Evolutionary conservation across 495 filamentous ascomycete genomes (phyloP), one percentile per base, ranked within the genome.

Genomic region (Pseudotulostoma volvatum): DNA sequence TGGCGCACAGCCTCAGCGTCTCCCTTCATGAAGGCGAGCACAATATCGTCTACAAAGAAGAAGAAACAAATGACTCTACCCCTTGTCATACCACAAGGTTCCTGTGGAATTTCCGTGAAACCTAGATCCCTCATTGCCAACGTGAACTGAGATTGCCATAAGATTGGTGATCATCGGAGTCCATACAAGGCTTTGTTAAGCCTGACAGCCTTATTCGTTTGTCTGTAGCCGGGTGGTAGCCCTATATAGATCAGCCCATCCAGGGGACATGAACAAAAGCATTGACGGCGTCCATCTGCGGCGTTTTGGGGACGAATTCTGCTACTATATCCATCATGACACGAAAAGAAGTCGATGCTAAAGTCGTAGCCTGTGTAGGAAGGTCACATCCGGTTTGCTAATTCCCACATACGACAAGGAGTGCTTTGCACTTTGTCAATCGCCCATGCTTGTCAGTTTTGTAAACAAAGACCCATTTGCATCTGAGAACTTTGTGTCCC

Each of bases 371-470:
- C 17, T 47, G 41, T 13, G 38, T 48, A 16, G 48, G 32, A 2
- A 41, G 23, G 30, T 39, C 18, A 11, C 30, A 9, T 31, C 33
- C 23, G 7, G 37, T 46, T 34, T 56, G 39, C 7, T 53, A 39
- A 39, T 59, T 47, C 20, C 54, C 49, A 38, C 47, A 37, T 4
- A 54, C 48, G 18, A 41, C 51, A 4, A 58, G 32, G 8, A 51
- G 9, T 31, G 54, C 50, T 36, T 58, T 58, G 20, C 39, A 48
- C 39, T 55, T 56, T 14, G 19, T 21, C 3, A 56, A 39, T 15
- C 34, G 43, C 9, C 49, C 34, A 16, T 53, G 31, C 2, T 40
- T 18, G 23, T 53, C 47, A 21, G 44, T 47, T 32, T 54, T 51
- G 30, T 49, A 51, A 17, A 36, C 33, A 36, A 32, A 43, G 36